Evolutionary conservation across 805 yeast species (phyloP).

Genomic region (Schwanniomyces vanrijiae): DNA sequence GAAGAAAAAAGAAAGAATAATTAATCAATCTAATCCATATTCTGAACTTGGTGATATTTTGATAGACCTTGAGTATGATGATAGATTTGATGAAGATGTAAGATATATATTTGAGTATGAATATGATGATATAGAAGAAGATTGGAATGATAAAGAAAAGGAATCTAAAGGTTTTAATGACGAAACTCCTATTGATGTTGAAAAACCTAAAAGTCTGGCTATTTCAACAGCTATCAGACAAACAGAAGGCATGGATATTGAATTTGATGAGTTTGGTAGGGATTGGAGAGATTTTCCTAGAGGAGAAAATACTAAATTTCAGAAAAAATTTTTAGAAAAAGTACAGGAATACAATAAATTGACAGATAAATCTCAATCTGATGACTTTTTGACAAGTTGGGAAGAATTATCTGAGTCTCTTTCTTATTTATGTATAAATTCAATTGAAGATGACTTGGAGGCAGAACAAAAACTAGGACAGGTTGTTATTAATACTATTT

Average conservation of each 20-base stretch:
- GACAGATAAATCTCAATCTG: slow-evolving; percentile 18
- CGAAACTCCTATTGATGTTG: not conserved
- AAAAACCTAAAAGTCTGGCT: not conserved
- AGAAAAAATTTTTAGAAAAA: slow-evolving; percentile 17
- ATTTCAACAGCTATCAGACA: slow-evolving; percentile 18
- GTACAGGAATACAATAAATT: slow-evolving; percentile 16
- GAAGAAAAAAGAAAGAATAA: slow-evolving; percentile 15
- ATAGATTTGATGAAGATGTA: slow-evolving; percentile 68
- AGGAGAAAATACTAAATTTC: slow-evolving; percentile 45
- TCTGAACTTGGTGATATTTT: slow-evolving; percentile 53
- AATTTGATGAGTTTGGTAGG: slow-evolving; percentile 58
- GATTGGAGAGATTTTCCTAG: slow-evolving; percentile 77
- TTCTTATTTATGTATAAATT: slow-evolving; percentile 21
- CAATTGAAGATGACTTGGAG: slow-evolving; percentile 24
- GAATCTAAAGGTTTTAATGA: slow-evolving; percentile 8
- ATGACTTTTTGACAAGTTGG: slow-evolving; percentile 28
- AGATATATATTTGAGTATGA: slow-evolving; percentile 61
- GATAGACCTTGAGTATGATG: slow-evolving; percentile 57
- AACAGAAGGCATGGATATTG: slow-evolving; percentile 26
- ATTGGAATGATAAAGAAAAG: slow-evolving; percentile 13
- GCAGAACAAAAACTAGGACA: slow-evolving; percentile 32
- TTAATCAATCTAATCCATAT: slow-evolving; percentile 18
- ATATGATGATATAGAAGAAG: slow-evolving; percentile 30
- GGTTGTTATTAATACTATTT: slow-evolving; percentile 47
- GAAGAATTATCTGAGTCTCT: slow-evolving; percentile 21